Conservation (phyloP, 306 rosid genomes). For the Lathyrus oleraceus region DNA sequence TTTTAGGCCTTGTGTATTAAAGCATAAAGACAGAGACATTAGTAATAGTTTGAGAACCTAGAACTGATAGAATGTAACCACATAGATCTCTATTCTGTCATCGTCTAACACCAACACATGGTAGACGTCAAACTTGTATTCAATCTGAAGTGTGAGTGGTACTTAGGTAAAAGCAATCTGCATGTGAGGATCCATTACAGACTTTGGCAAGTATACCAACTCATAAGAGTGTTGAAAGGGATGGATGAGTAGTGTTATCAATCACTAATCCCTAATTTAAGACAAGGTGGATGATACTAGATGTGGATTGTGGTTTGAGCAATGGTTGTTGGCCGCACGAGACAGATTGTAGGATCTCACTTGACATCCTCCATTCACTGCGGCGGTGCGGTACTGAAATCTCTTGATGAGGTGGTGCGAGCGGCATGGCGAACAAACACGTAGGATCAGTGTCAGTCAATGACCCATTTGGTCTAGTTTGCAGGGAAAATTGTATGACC, state of each 20-base stretch:
- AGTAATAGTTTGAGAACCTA: neutral
- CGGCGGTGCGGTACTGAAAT: no score
- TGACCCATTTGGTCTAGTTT: no score
- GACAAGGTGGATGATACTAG: neutral
- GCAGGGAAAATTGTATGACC: no score
- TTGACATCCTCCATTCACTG: no score
- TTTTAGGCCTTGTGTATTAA: slow-evolving; percentile 1
- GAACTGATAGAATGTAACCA: neutral
- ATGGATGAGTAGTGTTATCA: neutral
- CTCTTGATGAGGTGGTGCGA: no score
- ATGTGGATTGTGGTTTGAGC: no score
- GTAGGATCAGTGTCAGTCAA: no score
- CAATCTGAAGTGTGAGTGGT: neutral
- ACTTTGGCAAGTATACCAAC: neutral
- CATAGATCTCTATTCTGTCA: neutral
- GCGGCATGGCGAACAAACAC: no score
- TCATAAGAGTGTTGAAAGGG: neutral
- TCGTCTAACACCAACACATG: neutral
- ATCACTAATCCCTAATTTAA: neutral
- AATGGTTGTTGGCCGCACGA: no score
- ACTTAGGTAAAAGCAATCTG: neutral
- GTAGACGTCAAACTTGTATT: neutral
- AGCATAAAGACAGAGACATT: neutral
- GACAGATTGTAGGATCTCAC: no score
- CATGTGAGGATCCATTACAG: slow-evolving; percentile 6